phyloP scores from a whole-genome alignment of 352 stramenopile genomes.

The Phytophthora nicotianae region DNA sequence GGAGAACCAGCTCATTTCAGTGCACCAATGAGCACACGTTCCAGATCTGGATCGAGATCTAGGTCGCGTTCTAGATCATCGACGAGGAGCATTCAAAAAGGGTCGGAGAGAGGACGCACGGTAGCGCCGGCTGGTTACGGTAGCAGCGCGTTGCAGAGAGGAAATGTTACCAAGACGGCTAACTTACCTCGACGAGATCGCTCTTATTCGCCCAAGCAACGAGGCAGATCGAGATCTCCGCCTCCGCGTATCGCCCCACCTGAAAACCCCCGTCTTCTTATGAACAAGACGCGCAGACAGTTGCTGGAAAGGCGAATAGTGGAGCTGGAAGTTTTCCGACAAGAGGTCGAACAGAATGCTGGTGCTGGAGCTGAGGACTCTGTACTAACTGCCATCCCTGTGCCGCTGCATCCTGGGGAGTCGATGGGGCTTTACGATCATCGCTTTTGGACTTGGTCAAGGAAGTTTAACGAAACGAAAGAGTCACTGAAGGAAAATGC shows the following conservation, averaged over 20 bases:
- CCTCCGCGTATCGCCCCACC: slow-evolving; percentile 6
- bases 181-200: slow-evolving; percentile 1
- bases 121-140: neutral
- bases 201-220: slow-evolving; percentile 6
- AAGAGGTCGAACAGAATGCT: slow-evolving; percentile 13
- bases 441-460: slow-evolving; percentile 35
- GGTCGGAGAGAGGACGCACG: slow-evolving; percentile 14
- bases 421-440: slow-evolving; percentile 36
- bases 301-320: slow-evolving; percentile 30
- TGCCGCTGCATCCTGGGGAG: slow-evolving; percentile 28
- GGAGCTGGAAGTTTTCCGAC: slow-evolving; percentile 22
- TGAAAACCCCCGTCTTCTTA: slow-evolving; percentile 13
- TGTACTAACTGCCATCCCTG: slow-evolving; percentile 20
- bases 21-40: slow-evolving; percentile 2
- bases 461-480: slow-evolving; percentile 23
- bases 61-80: slow-evolving; percentile 23
- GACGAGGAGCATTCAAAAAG: slow-evolving; percentile 16
- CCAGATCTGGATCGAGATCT: slow-evolving; percentile 20
- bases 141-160: slow-evolving; percentile 2
- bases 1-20: slow-evolving; percentile 1
- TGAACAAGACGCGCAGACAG: slow-evolving; percentile 18
- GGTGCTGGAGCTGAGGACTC: neutral
- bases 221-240: slow-evolving; percentile 3
- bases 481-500: slow-evolving; percentile 22
- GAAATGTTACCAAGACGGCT: neutral